phyloP scores from a whole-genome alignment of 306 rosid species.

The Acacia confusa region DNA sequence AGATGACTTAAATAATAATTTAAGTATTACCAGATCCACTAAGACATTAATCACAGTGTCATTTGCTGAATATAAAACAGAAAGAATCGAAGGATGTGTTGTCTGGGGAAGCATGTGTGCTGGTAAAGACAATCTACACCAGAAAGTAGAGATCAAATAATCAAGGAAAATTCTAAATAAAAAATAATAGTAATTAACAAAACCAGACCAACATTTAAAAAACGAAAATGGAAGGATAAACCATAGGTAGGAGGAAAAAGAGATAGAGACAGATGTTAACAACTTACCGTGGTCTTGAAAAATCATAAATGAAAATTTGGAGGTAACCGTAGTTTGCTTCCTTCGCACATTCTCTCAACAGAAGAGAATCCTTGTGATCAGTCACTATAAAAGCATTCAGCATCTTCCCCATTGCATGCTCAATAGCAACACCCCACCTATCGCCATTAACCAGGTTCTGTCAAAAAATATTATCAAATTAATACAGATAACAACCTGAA shows the following conservation, averaged over 20 bases:
- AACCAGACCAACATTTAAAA: neutral
- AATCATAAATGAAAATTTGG: constrained; percentile 83
- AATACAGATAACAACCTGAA: neutral
- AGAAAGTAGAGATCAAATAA: constrained; percentile 30
- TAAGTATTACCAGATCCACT: constrained; percentile 66
- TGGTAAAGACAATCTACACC: constrained; percentile 69
- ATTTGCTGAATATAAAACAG: constrained; percentile 67
- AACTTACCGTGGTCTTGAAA: constrained; percentile 74
- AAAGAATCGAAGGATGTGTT: constrained; percentile 68
- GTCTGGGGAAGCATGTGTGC: constrained; percentile 70
- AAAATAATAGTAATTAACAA: neutral
- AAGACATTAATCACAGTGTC: constrained; percentile 76
- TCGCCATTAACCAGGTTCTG: constrained; percentile 76
- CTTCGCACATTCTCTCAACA: constrained; percentile 75
- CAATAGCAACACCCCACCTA: constrained; percentile 78
- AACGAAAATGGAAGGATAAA: neutral
- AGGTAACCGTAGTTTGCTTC: constrained; percentile 63
- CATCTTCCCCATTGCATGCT: constrained; percentile 80
- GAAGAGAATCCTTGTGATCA: constrained; percentile 74
- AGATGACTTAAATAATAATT: neutral
- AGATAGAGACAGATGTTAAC: neutral
- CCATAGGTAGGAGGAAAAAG: neutral
- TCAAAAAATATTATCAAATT: constrained; percentile 24
- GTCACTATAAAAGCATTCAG: constrained; percentile 92
- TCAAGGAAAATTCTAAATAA: neutral